phyloP scores from a whole-genome alignment of 2,329 filamentous ascomycete genomes.

The Diaporthe destruens region DNA sequence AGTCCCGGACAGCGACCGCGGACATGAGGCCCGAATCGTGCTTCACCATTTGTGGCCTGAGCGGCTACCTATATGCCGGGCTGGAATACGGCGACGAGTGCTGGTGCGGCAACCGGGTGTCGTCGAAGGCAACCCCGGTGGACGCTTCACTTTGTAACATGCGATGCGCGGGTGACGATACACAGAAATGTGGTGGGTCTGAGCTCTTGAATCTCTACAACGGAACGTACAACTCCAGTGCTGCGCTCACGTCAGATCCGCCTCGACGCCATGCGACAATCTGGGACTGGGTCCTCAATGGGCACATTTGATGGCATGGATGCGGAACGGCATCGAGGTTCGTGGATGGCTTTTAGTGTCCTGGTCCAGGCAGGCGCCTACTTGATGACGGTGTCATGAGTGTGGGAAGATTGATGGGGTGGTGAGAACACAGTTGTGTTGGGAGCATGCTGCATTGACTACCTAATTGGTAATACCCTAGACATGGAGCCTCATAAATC shows the following conservation, averaged over 20 bases:
- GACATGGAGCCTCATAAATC: not conserved
- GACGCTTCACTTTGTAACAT: conserved; percentile 18
- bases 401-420: not conserved
- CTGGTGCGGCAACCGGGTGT: conserved; percentile 12
- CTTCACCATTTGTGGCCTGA: conserved; percentile 22
- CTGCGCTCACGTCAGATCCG: too few relatives aligned
- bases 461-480: not conserved
- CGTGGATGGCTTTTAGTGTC: not conserved
- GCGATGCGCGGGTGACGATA: conserved; percentile 12
- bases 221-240: not conserved
- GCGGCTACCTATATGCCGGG: conserved; percentile 5
- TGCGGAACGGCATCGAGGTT: too few relatives aligned
- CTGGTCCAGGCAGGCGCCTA: too few relatives aligned
- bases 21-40: conserved; percentile 14
- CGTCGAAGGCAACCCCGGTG: not conserved
- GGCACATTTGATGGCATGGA: not conserved
- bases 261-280: not conserved
- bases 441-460: not conserved
- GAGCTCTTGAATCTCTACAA: not conserved
- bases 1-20: not conserved
- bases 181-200: not conserved
- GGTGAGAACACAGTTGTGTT: not conserved
- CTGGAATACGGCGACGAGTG: conserved; percentile 31
- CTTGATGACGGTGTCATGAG: not conserved
- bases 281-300: conserved; percentile 1